Percentiles rank a stretch among this genome's conserved stretches.
phyloP scores from a whole-genome alignment of 225 moss, liverwort and hornwort genomes.

The Ulota crispa region DNA sequence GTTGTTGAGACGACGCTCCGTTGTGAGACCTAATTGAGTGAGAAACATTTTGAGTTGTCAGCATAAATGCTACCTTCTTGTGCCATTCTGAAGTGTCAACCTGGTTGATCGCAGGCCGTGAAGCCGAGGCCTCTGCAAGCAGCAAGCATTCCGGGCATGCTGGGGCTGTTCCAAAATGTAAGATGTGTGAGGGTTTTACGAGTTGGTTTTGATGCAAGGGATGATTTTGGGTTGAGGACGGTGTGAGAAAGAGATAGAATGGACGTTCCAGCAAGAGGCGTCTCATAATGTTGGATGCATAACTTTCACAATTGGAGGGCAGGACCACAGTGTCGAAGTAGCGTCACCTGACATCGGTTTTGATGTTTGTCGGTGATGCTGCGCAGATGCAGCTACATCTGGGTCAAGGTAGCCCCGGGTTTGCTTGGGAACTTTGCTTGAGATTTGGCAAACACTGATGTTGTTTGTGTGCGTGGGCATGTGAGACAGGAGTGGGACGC shows the following conservation, averaged over 20 bases:
- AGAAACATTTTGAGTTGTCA: neutral
- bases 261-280: neutral
- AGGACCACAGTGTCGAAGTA: neutral
- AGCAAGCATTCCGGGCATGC: constrained; percentile 96
- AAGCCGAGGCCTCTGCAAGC: constrained; percentile 93
- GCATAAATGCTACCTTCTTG: neutral
- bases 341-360: neutral
- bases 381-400: neutral
- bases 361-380: neutral
- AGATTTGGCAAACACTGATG: constrained; percentile 3
- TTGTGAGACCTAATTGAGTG: neutral
- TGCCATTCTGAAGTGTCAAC: neutral
- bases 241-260: neutral
- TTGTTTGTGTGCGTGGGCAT: neutral
- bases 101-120: constrained; percentile 58
- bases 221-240: neutral
- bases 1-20: constrained; percentile 21
- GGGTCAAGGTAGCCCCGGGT: neutral
- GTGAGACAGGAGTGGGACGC: constrained; percentile 86
- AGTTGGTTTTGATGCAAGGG: neutral
- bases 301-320: neutral
- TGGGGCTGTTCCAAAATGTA: constrained; percentile 95
- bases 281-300: neutral
- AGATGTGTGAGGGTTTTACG: constrained; percentile 26
- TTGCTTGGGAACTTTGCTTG: neutral